Evolutionary conservation across 2,329 filamentous ascomycete species (phyloP), one percentile per base, ranked within the genome.

Genomic region (Botrytis medusae): DNA sequence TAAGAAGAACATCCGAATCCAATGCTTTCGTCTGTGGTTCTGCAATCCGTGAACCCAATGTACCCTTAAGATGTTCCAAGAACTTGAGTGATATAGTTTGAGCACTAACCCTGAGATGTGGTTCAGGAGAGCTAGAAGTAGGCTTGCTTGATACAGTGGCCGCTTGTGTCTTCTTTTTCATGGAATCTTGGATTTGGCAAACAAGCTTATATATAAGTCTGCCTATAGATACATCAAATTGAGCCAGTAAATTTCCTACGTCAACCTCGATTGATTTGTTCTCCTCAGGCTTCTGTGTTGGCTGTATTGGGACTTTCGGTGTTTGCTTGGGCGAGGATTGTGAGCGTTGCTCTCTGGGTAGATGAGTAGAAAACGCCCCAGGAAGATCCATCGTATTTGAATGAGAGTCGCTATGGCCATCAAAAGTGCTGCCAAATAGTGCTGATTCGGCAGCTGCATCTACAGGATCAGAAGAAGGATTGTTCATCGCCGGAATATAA

Each of bases 281-380:
- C 46, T 20, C 32, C 12, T 72, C 57, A 12, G 8, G 6, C 18
- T 57, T 69, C 37, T 62, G 57, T 12, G 29, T 4, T 40, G 51
- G n/a, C 22, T 62, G 57, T 44, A 10, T 18, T 20, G 72, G 29
- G 44, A 18, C 5, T 48, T 34, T n/a, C 1, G 34, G 37, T 60
- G 29, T 22, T 25, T 54, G 61, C 42, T 37, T 59, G 32, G 51
- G 60, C 14, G 42, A 69, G 34, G 68, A 54, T 8, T n/a, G 42
- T 9, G 46, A 14, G 29, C 54, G 34, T 25, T 57, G 42, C 40
- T 57, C 46, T 69, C 65, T 71, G 40, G 77, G 75, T 20, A 80
- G 73, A 60, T 84, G 82, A 29, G 88, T 82, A 0, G 89, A 91
- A 79, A 91, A 91, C 3, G 89, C 86, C 0, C 89, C 90, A 1